Percentiles rank a stretch among this genome's conserved stretches.
Conservation (phyloP, 1,284 basidiomycete species). For the Trichosporon ovoides region DNA sequence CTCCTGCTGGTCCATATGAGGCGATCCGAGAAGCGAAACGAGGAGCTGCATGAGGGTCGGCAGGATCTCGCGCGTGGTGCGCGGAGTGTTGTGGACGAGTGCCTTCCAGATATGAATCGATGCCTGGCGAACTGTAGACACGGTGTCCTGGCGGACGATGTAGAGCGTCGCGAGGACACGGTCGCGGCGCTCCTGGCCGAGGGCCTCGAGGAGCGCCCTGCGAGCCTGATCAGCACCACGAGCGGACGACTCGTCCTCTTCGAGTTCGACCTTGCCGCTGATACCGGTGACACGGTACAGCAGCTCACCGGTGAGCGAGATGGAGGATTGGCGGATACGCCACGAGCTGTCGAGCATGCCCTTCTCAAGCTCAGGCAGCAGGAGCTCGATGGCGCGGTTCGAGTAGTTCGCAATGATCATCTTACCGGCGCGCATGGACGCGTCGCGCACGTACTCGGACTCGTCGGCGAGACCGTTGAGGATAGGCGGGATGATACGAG, state of each 20-base stretch:
- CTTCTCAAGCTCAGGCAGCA: slow-evolving; percentile 88
- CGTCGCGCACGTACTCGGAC: slow-evolving; percentile 90
- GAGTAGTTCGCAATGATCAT: slow-evolving; percentile 99
- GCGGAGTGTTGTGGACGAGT: slow-evolving; percentile 67
- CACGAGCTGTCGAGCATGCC: slow-evolving; percentile 93
- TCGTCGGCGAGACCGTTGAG: slow-evolving; percentile 86
- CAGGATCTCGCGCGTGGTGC: slow-evolving; percentile 83
- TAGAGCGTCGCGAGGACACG: slow-evolving; percentile 83
- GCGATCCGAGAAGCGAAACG: slow-evolving; percentile 67
- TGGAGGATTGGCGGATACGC: slow-evolving; percentile 92
- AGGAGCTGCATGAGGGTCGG: slow-evolving; percentile 76
- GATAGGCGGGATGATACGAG: slow-evolving; percentile 90
- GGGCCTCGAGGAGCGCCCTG: slow-evolving; percentile 76
- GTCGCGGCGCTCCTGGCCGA: slow-evolving; percentile 84
- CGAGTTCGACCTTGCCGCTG: slow-evolving; percentile 79
- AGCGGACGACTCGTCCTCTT: slow-evolving; percentile 65
- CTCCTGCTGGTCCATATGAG: slow-evolving; percentile 86
- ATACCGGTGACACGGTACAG: slow-evolving; percentile 98
- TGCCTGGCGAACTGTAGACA: slow-evolving; percentile 81
- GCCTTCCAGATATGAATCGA: slow-evolving; percentile 99
- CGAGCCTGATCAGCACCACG: slow-evolving; percentile 73
- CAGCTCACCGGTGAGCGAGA: slow-evolving; percentile 91
- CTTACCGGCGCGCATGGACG: slow-evolving; percentile 96
- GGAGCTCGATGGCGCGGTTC: slow-evolving; percentile 81
- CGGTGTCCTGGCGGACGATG: slow-evolving; percentile 88